These are phyloP conservation scores for Pyronema domesticum DNA, from an alignment of 495 filamentous ascomycete species.

Conservation along the genomic window DNA sequence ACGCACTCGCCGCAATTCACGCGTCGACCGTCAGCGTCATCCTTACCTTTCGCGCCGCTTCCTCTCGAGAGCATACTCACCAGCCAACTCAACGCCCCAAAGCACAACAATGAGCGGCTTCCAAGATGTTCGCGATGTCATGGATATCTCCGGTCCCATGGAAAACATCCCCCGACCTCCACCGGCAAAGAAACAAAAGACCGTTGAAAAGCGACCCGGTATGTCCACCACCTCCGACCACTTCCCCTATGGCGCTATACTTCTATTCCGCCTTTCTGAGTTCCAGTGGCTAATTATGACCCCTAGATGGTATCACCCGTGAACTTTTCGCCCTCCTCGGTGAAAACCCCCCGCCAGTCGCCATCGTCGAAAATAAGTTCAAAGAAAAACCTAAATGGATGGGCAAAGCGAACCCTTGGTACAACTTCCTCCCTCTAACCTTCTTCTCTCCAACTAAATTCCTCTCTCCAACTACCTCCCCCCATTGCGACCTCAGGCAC, in stretches of 20 bases:
- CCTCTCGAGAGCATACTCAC: background rate
- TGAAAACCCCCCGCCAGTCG: conserved; percentile 49
- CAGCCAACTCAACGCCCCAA: background rate
- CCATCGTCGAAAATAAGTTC: conserved; percentile 48
- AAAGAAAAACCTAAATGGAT: conserved; percentile 43
- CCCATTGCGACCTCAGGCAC: background rate
- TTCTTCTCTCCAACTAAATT: background rate
- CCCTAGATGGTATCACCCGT: conserved; percentile 54
- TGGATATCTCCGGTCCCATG: conserved; percentile 48
- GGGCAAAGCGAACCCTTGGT: conserved; percentile 40
- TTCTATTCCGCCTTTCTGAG: conserved; percentile 30
- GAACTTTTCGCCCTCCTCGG: conserved; percentile 49
- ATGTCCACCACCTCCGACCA: conserved; percentile 31
- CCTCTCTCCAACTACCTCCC: background rate
- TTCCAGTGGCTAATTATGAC: conserved; percentile 24
- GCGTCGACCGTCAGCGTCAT: no score
- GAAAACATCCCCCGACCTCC: conserved; percentile 40
- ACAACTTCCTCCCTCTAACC: background rate
- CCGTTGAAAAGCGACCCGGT: conserved; percentile 51
- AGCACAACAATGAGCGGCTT: conserved; percentile 29
- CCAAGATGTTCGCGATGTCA: conserved; percentile 73
- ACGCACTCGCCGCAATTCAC: no score
- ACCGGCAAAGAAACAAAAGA: conserved; percentile 63
- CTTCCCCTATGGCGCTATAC: conserved; percentile 12
- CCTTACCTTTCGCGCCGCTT: background rate